phyloP scores from a whole-genome alignment of 1,284 basidiomycete genomes.

The Fereydounia khargensis region DNA sequence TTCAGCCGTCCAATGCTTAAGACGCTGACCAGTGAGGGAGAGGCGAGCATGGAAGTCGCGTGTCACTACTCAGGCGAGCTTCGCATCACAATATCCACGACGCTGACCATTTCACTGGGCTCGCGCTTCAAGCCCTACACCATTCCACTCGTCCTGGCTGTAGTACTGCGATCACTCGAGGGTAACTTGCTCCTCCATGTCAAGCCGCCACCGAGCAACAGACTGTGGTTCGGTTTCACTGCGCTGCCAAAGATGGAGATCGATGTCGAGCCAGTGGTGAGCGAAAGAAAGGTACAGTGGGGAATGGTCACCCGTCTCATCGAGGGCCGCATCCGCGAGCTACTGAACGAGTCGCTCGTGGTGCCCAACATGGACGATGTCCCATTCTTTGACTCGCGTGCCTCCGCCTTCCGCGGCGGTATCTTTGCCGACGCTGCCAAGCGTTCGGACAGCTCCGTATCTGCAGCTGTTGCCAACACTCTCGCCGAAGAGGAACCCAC shows the following conservation, averaged over 20 bases:
- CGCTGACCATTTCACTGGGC: constrained; percentile 74
- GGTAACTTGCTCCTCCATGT: constrained; percentile 86
- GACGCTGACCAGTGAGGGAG: constrained; percentile 86
- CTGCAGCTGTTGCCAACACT: constrained; percentile 1
- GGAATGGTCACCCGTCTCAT: constrained; percentile 84
- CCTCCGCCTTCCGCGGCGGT: constrained; percentile 71
- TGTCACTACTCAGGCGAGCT: constrained; percentile 81
- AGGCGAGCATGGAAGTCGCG: constrained; percentile 81
- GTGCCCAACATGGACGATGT: constrained; percentile 97
- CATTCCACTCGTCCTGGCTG: constrained; percentile 83
- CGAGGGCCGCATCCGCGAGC: constrained; percentile 81
- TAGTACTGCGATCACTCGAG: constrained; percentile 78
- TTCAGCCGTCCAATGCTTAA: constrained; percentile 89
- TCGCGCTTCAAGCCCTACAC: constrained; percentile 78
- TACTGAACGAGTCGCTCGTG: constrained; percentile 87
- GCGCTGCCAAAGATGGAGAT: constrained; percentile 82
- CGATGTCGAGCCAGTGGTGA: constrained; percentile 87
- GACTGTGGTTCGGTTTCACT: constrained; percentile 98
- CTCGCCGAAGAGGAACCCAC: background rate
- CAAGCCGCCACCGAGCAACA: constrained; percentile 91
- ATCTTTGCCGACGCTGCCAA: constrained; percentile 78
- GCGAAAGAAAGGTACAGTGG: constrained; percentile 86
- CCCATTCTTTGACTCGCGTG: constrained; percentile 81
- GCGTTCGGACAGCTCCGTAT: constrained; percentile 3
- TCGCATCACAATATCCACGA: constrained; percentile 82